phyloP scores from a whole-genome alignment of 2,329 filamentous ascomycete species.

The Ophiostoma novo-ulmi region DNA sequence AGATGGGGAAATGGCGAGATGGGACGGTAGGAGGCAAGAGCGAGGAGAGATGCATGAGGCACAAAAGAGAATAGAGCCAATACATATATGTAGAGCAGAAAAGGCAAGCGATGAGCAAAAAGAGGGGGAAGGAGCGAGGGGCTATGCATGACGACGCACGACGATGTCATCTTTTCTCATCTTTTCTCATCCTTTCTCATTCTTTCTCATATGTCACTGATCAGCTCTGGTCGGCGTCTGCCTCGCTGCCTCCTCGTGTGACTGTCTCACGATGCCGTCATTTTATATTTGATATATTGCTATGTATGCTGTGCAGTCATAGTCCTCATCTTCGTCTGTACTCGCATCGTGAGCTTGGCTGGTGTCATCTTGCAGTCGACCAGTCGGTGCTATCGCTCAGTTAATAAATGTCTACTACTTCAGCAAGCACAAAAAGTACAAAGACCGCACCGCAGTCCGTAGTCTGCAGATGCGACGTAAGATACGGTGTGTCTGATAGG shows the following conservation, averaged over 20 bases:
- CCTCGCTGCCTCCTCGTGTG: not conserved
- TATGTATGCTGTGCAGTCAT: not conserved
- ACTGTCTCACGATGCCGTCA: not conserved
- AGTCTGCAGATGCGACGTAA: not conserved
- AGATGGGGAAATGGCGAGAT: constrained; percentile 3
- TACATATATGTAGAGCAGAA: too few relatives aligned
- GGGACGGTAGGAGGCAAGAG: not conserved
- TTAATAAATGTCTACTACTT: too few relatives aligned
- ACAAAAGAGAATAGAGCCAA: not conserved
- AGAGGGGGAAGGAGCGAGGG: constrained; percentile 3
- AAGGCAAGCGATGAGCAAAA: not conserved
- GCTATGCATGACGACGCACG: constrained; percentile 10
- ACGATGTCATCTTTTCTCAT: not conserved
- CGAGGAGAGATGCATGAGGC: not conserved
- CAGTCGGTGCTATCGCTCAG: too few relatives aligned
- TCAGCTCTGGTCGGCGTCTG: not conserved
- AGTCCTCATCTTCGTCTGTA: not conserved
- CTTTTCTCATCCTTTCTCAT: not conserved
- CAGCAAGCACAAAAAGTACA: not conserved
- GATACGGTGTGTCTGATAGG: not conserved
- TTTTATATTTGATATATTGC: not conserved
- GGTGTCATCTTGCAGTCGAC: not conserved
- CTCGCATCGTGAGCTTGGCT: not conserved
- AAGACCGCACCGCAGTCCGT: not conserved
- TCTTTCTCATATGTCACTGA: too few relatives aligned